These are phyloP conservation scores for Taxillus chinensis DNA, from an alignment of 164 flowering plant species.

Conservation along the genomic window DNA sequence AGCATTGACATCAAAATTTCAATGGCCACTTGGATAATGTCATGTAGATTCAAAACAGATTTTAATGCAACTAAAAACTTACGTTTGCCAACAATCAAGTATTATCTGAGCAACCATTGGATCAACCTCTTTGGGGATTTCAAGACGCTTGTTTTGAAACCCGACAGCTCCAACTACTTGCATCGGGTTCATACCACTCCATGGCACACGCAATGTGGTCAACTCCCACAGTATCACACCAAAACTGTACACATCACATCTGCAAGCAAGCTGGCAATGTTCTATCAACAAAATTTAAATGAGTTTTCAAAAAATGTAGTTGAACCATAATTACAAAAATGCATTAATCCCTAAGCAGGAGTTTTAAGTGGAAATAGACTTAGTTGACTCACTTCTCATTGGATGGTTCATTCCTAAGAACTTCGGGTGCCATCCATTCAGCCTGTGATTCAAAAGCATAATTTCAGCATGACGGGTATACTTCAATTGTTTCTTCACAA, in stretches of 20 bases:
- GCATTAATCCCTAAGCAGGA: neutral
- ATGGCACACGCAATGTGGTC: slow-evolving; percentile 66
- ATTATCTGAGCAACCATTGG: slow-evolving; percentile 71
- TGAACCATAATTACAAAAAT: neutral
- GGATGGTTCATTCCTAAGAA: slow-evolving; percentile 85
- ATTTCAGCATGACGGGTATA: neutral
- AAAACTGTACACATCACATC: slow-evolving; percentile 92
- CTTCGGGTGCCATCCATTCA: slow-evolving; percentile 99
- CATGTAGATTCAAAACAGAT: neutral
- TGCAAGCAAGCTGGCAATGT: slow-evolving; percentile 20
- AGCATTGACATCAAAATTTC: neutral
- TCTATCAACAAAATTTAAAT: neutral
- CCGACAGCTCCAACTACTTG: slow-evolving; percentile 99
- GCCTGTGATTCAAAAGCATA: slow-evolving; percentile 50
- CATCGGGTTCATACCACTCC: slow-evolving; percentile 95
- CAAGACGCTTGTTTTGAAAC: slow-evolving; percentile 82
- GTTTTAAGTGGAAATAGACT: neutral
- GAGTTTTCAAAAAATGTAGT: neutral
- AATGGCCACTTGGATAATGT: neutral
- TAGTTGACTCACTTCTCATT: slow-evolving; percentile 81
- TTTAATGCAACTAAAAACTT: slow-evolving; percentile 10
- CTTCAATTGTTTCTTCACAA: no score
- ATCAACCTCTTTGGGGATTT: slow-evolving; percentile 70
- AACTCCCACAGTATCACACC: slow-evolving; percentile 97
- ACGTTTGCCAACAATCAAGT: slow-evolving; percentile 86